Evolutionary conservation across 129 eudicot genomes (phyloP).

Genomic region (Helianthus tuberosus): DNA sequence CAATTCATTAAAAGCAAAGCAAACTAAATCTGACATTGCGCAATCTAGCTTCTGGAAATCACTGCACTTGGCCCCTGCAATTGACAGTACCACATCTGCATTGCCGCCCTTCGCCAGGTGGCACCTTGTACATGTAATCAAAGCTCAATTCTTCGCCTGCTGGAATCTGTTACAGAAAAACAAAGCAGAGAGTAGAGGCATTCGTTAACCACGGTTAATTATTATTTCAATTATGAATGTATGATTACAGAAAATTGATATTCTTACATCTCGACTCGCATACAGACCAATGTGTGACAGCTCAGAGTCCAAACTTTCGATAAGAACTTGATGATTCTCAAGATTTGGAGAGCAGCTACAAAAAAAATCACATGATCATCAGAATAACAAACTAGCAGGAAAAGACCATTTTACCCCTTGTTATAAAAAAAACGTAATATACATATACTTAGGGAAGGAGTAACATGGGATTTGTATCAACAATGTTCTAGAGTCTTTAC

Average conservation of each 20-base stretch:
- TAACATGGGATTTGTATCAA: not conserved
- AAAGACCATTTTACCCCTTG: not conserved
- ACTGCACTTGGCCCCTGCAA: conserved; percentile 75
- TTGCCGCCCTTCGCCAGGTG: conserved; percentile 61
- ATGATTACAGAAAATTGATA: conserved; percentile 1
- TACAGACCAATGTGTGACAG: conserved; percentile 89
- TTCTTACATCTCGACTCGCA: conserved; percentile 85
- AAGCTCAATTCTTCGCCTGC: conserved; percentile 81
- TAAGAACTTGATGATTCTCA: conserved; percentile 92
- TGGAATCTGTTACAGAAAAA: conserved; percentile 53
- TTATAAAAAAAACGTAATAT: not conserved
- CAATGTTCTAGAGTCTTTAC: not conserved
- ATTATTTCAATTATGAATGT: not conserved
- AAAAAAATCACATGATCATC: conserved; percentile 21
- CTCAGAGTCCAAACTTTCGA: conserved; percentile 87
- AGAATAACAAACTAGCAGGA: conserved; percentile 2
- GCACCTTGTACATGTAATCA: conserved; percentile 60
- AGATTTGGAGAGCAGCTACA: conserved; percentile 95
- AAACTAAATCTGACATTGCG: conserved; percentile 28
- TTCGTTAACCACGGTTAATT: not conserved
- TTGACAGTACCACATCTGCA: conserved; percentile 81
- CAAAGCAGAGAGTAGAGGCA: not conserved
- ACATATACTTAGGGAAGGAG: not conserved
- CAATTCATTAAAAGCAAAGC: conserved; percentile 14
- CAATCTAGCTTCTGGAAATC: conserved; percentile 17